A percentile compares a stretch with the other conserved stretches of the same genome.
Evolutionary conservation across 768 basidiomycete species (phyloP).

Genomic region (Tricholoma terreum): DNA sequence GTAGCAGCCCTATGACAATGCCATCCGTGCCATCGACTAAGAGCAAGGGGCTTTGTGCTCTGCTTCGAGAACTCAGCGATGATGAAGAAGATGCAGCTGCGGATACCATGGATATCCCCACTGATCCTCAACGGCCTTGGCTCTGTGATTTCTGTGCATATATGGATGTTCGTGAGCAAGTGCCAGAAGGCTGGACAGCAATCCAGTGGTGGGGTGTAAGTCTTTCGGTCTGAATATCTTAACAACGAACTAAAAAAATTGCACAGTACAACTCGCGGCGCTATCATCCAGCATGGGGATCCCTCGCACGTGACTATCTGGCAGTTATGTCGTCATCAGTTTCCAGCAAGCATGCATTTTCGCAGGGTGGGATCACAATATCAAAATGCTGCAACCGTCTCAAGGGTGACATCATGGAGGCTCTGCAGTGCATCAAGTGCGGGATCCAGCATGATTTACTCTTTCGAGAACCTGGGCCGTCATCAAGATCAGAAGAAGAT

Average conservation of each 20-base stretch:
- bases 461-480: too few relatives aligned
- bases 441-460: slow-evolving; percentile 17
- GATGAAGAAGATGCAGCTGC: not conserved
- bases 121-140: slow-evolving; percentile 9
- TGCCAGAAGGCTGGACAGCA: too few relatives aligned
- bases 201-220: too few relatives aligned
- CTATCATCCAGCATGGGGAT: too few relatives aligned
- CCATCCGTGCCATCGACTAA: too few relatives aligned
- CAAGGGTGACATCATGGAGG: too few relatives aligned
- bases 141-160: slow-evolving; percentile 21
- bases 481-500: not conserved
- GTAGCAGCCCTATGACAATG: too few relatives aligned
- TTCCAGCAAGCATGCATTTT: slow-evolving; percentile 37
- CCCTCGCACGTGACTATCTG: slow-evolving; percentile 34
- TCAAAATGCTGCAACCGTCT: too few relatives aligned
- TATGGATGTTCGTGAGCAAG: too few relatives aligned
- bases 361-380: slow-evolving; percentile 36
- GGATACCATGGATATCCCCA: not conserved
- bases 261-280: not conserved
- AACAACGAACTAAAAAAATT: not conserved
- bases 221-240: slow-evolving; percentile 24
- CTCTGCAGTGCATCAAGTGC: too few relatives aligned
- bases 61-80: too few relatives aligned
- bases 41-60: too few relatives aligned
- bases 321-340: slow-evolving; percentile 34